A percentile compares a stretch with the other conserved stretches of the same genome.
These are phyloP conservation scores for Articulospora tetracladia DNA, from an alignment of 495 filamentous ascomycete species.

Conservation along the genomic window DNA sequence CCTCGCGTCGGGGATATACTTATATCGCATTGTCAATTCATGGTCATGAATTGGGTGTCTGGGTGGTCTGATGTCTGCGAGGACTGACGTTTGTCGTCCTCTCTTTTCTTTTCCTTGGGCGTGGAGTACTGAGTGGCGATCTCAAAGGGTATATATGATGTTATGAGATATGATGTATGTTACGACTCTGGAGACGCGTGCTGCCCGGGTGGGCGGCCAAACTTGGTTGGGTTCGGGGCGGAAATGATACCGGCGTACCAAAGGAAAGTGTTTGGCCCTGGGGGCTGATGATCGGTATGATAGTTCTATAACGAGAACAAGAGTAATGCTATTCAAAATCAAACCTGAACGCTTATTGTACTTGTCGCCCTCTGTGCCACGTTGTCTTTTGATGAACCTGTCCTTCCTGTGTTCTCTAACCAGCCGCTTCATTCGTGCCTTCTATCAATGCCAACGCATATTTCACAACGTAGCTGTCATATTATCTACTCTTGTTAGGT, in stretches of 20 bases:
- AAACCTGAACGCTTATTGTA: background rate
- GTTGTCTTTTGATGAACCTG: no score
- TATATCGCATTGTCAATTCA: background rate
- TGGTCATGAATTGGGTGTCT: background rate
- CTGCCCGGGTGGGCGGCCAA: no score
- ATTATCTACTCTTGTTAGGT: no score
- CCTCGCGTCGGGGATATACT: background rate
- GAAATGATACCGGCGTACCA: background rate
- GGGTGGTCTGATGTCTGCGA: background rate
- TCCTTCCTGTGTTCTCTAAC: no score
- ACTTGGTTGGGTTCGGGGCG: background rate
- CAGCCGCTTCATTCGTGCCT: no score
- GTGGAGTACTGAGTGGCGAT: background rate
- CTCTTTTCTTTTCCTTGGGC: background rate
- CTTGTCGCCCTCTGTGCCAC: no score
- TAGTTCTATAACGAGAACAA: background rate
- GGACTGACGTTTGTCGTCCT: background rate
- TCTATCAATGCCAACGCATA: no score
- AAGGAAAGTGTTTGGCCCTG: background rate
- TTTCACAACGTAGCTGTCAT: no score
- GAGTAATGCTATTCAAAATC: background rate
- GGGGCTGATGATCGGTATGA: background rate
- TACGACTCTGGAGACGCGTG: background rate
- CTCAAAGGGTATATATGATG: background rate
- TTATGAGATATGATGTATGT: background rate